These are phyloP conservation scores for Tolypocladium pustulatum DNA, from an alignment of 2,329 filamentous ascomycete species.

Conservation along the genomic window DNA sequence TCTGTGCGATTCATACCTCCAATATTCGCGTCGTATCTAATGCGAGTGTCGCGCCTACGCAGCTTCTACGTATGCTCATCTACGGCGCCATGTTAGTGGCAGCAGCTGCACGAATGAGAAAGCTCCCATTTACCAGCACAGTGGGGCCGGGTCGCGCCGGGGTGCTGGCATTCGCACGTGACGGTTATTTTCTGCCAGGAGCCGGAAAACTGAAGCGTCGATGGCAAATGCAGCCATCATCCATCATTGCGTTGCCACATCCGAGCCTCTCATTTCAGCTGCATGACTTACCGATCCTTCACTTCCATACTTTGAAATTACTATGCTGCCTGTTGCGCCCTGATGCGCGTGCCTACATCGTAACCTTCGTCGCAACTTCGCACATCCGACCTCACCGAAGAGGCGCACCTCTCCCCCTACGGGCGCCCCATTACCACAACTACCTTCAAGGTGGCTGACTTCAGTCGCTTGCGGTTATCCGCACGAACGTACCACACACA, in stretches of 20 bases:
- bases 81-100: not conserved
- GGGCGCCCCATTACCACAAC: conserved; percentile 2
- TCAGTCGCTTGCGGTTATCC: conserved; percentile 30
- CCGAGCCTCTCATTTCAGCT: not conserved
- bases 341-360: not conserved
- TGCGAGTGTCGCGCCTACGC: not conserved
- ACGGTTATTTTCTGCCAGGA: not conserved
- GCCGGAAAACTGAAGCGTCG: not conserved
- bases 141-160: not conserved
- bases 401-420: not conserved
- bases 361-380: not conserved
- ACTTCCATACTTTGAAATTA: not conserved
- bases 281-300: not conserved
- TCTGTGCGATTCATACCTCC: not conserved
- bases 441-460: conserved; percentile 21
- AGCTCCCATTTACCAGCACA: not conserved
- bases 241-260: not conserved
- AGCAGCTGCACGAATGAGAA: not conserved
- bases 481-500: conserved; percentile 28
- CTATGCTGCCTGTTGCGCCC: not conserved
- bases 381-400: not conserved
- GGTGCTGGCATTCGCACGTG: not conserved
- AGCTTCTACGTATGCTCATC: not conserved
- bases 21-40: not conserved
- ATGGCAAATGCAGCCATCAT: not conserved